Evolutionary conservation across 495 filamentous ascomycete species (phyloP), one percentile per base, ranked within the genome.

Genomic region (Penicillium alfredii): DNA sequence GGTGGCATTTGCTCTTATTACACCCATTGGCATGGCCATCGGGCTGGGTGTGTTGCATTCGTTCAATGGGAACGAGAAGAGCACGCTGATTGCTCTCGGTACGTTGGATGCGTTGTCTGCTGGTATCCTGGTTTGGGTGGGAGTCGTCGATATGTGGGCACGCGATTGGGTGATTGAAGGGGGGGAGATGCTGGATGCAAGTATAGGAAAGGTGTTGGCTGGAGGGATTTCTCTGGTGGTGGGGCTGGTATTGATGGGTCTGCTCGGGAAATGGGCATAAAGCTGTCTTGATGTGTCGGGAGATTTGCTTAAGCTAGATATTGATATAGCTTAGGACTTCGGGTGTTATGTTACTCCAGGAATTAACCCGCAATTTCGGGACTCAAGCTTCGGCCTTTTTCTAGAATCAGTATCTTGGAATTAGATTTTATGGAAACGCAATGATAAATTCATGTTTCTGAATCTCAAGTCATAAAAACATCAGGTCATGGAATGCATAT

Each of bases 241-340:
- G 14, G 66, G 66, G 0, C 47, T 68, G 20, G 51, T 56, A 1
- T 33, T 70, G 33, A 70, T 70, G 66, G 55, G 57, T 0, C 30
- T 70, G 16, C 41, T 70, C 9, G 66, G 66, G 3, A 70, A 70
- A 47, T 70, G 66, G 66, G 66, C 66, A 26, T 68, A 38, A 55
- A 29, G 16, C 25, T 19, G 1, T 8, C 12, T 12, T 30, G 1
- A 33, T 37, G 24, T 22, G 15, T 21, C 25, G 5, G 18, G 32
- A 25, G 19, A 33, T 40, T 15, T 20, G 16, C 32, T n/a, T 40
- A 40, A 40, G 13, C 29, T 40, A 30, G 12, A 25, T 28, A 12
- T 30, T n/a, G n/a, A n/a, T n/a, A n/a, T n/a, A n/a, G n/a, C n/a
- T n/a, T n/a, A n/a, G n/a, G n/a, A n/a, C n/a, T n/a, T n/a, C n/a